phyloP scores from a whole-genome alignment of 2,329 filamentous ascomycete species.

The Pseudocercospora macadamiae region DNA sequence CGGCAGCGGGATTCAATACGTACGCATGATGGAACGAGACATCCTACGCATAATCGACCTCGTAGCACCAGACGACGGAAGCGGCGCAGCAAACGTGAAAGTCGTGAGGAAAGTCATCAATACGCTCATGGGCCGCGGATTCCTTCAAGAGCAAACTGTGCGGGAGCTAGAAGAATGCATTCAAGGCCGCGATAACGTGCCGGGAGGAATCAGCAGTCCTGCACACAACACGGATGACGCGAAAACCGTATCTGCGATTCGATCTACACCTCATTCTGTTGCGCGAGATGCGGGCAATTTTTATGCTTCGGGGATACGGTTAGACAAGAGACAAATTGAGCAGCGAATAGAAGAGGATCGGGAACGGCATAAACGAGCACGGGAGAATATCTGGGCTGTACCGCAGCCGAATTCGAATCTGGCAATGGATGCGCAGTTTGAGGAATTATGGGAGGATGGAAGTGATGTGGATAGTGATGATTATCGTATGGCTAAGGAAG shows the following conservation, averaged over 20 bases:
- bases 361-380: constrained; percentile 86
- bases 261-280: constrained; percentile 29
- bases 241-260: constrained; percentile 13
- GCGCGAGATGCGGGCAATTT: constrained; percentile 21
- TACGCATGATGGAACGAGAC: constrained; percentile 93
- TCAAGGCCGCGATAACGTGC: constrained; percentile 67
- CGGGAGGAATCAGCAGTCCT: constrained; percentile 23
- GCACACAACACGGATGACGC: constrained; percentile 11
- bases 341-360: constrained; percentile 96
- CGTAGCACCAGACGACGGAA: constrained; percentile 83
- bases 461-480: constrained; percentile 90
- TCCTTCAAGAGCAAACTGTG: constrained; percentile 75
- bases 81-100: constrained; percentile 90
- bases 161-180: constrained; percentile 80
- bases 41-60: constrained; percentile 90
- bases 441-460: constrained; percentile 81
- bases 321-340: constrained; percentile 89
- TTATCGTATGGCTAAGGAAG: constrained; percentile 74
- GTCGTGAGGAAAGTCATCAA: constrained; percentile 70
- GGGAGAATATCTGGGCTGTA: constrained; percentile 93
- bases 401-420: constrained; percentile 47
- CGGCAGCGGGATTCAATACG: constrained; percentile 62
- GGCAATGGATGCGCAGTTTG: constrained; percentile 70
- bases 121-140: constrained; percentile 63
- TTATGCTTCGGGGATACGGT: constrained; percentile 41